Percentiles rank a stretch among this genome's conserved stretches.
Conservation (phyloP, 257 asterid genomes). For the Nicotiana attenuata region DNA sequence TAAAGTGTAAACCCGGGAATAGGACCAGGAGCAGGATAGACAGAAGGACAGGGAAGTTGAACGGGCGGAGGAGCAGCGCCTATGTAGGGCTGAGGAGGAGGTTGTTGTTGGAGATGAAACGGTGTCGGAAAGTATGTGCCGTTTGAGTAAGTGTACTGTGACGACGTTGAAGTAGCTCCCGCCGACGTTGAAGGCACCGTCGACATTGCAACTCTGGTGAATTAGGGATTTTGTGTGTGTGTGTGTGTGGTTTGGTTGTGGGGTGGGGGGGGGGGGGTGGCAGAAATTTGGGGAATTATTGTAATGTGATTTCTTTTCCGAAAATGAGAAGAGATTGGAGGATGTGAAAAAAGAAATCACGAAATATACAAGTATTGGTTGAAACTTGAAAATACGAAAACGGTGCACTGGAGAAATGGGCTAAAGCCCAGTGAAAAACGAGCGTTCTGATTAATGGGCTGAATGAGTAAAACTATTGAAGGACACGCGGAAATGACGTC, state of each 20-base stretch:
- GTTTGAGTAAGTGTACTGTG: constrained; percentile 66
- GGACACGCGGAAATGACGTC: no score
- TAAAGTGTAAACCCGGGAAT: constrained; percentile 26
- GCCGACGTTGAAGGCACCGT: constrained; percentile 34
- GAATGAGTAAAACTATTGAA: no score
- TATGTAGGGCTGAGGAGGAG: constrained; percentile 54
- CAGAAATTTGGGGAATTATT: background rate
- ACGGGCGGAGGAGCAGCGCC: constrained; percentile 63
- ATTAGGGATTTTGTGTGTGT: background rate
- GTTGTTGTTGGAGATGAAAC: constrained; percentile 79
- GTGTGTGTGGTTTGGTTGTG: no score
- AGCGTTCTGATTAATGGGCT: no score
- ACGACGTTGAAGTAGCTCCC: constrained; percentile 47
- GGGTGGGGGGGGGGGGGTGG: background rate
- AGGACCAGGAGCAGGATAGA: constrained; percentile 24
- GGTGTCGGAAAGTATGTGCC: constrained; percentile 85
- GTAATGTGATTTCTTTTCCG: background rate
- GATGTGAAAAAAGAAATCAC: no score
- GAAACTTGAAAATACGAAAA: background rate
- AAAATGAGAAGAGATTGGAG: background rate
- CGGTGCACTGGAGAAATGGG: background rate
- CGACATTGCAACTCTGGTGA: constrained; percentile 2
- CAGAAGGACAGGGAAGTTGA: constrained; percentile 23
- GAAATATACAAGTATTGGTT: background rate
- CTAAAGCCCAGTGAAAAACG: background rate